Evolutionary conservation across 176 grass and related monocot species (phyloP), one percentile per base, ranked within the genome.

Genomic region (Triticum monococcum): DNA sequence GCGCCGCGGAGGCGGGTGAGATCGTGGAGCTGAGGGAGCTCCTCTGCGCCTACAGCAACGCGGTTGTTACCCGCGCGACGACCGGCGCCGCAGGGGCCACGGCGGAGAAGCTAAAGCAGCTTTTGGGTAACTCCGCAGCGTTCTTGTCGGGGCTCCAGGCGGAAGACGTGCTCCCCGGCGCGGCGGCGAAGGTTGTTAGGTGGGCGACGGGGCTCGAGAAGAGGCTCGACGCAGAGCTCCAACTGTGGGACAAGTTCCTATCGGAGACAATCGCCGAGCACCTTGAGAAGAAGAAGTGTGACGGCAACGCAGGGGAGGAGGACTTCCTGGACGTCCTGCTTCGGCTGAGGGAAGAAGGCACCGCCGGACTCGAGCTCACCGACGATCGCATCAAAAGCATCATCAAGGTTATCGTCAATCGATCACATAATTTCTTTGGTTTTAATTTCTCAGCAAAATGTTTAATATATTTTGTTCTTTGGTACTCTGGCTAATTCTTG

Each of bases 291-390:
- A 92, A 90, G 74, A 92, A 87, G 79, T 17, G 41, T 4, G 8
- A 12, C 37, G 26, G 9, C 22, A 75, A 4, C 0, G 9, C 13
- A 4, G 31, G 18, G 75, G 64, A 79, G 10, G 91, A 89, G 79
- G 89, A 95, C 50, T 88, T 96, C 76, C 24, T 96, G 66, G 89
- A 89, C 12, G 85, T 91, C 57, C 70, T 96, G 89, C 72, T 96
- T 2, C 72, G 85, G 18, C 22, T 90, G 9, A 79, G 77, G 75
- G 72, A 59, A 23, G 91, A 91, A 82, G 77, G 10, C 1, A 12
- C 72, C 6, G 77, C 25, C 1, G 87, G 88, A 35, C 45, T 91
- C 40, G 81, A 84, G 78, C 80, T 96, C 45, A 89, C 82, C 0
- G 89, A 95, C 31, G 78, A 77, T 40, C 50, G 69, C 13, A 80